phyloP scores from a whole-genome alignment of 345 rosid species.

The Linum usitatissimum region DNA sequence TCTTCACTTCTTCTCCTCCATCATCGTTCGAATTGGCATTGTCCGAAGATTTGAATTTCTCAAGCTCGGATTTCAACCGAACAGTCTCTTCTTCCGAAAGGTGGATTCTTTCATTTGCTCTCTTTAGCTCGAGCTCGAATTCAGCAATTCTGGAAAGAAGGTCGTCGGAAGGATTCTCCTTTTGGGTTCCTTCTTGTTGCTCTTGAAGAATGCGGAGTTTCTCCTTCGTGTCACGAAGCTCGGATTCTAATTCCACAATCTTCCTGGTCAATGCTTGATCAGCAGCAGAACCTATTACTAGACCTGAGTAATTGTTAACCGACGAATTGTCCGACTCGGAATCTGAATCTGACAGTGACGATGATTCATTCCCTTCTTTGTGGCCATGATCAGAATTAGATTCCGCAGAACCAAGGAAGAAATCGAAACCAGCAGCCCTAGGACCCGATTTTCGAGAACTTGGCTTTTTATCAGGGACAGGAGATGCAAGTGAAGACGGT shows the following conservation, averaged over 20 bases:
- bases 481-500: conserved; percentile 24
- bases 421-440: conserved; percentile 29
- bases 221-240: conserved; percentile 21
- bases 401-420: conserved; percentile 40
- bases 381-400: conserved; percentile 38
- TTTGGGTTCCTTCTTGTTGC: conserved; percentile 18
- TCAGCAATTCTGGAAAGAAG: conserved; percentile 20
- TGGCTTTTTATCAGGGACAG: conserved; percentile 26
- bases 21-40: conserved; percentile 16
- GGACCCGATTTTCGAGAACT: conserved; percentile 24
- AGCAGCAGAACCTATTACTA: conserved; percentile 17
- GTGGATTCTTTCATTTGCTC: conserved; percentile 31
- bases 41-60: conserved; percentile 22
- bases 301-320: conserved; percentile 28
- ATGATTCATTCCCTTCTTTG: conserved; percentile 55
- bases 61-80: conserved; percentile 34
- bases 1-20: conserved; percentile 29
- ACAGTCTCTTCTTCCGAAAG: conserved; percentile 50
- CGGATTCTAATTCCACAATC: conserved; percentile 22
- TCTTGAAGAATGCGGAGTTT: conserved; percentile 20
- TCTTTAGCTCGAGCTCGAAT: conserved; percentile 41
- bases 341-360: conserved; percentile 64
- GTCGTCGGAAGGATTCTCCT: conserved; percentile 26
- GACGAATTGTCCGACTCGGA: conserved; percentile 56
- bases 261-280: conserved; percentile 20